Evolutionary conservation across 2,329 filamentous ascomycete genomes (phyloP), one percentile per base, ranked within the genome.

Genomic region (Harringtonia lauricola): DNA sequence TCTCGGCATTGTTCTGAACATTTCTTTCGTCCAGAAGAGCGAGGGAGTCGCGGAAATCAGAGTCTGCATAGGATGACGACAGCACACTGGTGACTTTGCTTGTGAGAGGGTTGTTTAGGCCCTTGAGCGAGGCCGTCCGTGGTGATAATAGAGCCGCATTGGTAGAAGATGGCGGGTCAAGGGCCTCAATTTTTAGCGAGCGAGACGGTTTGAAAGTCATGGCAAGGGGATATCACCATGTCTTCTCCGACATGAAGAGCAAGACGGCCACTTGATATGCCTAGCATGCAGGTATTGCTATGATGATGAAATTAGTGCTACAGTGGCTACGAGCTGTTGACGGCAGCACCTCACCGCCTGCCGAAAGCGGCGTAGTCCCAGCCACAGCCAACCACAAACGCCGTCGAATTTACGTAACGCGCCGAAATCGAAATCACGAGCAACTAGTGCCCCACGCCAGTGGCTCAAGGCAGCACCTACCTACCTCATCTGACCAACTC

Each of bases 11-110:
- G 58, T 94, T 95, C 44, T 73, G 67, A 14, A 88, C 61, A 1
- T 72, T 72, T 30, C 85, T 75, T 40, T 76, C 67, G 62, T 95
- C 90, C 18, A 96, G 67, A 1, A 92, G 77, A 42, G 76, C 70
- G 26, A 98, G 66, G 14, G 88, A 82, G 67, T 94, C 86, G 51
- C 87, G 79, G 53, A 96, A 94, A 52, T 95, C 90, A 6, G 86
- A 73, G 62, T 96, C 92, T 8, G 88, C 84, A 64, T 95, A 95
- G 0, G 90, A 95, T 3, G 87, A 82, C 4, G 92, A 95, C 39
- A 96, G 75, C 34, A 96, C 83, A 48, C 77, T 81, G 21, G 86
- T 85, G 53, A 95, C 76, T 57, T 92, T 87, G 48, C 82, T 83
- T 8, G 86, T 81, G 28, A 96, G 68, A 8, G 87, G 83, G 60